Evolutionary conservation across 148 eudicot species (phyloP), one percentile per base, ranked within the genome.

Genomic region (Limonium bicolor): DNA sequence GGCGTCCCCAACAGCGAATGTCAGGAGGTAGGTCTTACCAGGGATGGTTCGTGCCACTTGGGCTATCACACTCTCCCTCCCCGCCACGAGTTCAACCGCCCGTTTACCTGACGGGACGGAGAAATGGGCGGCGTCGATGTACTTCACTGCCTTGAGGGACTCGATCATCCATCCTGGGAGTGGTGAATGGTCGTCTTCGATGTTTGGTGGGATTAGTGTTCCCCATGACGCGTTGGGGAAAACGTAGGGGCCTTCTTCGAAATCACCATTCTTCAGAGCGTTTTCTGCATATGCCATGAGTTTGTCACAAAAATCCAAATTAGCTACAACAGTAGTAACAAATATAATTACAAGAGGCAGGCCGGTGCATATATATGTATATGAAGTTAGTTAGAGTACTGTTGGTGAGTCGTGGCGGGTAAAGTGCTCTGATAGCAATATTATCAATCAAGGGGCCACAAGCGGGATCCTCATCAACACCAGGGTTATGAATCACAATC

Each of bases 91-190:
- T 71, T 86, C 96, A 2, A 86, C 54, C 13, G 94, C 96, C 2
- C 94, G 62, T 10, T 22, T 63, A 0, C 80, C 87, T 0, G 52
- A 29, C 17, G 96, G 96, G 1, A 86, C 96, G 0, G 74, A 61
- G 66, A 78, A 86, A 48, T 86, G 96, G 20, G 41, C 66, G 0
- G 88, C 62, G 47, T 86, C 96, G 11, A 86, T 59, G 81, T 78
- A 86, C 38, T 86, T 86, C 34, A 86, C 96, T 0, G 96, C 96
- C 55, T 86, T 86, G 9, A 86, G 66, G 32, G 96, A 86, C 41
- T 75, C 93, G 17, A 86, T 62, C 76, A 86, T 81, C 96, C 96
- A 86, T 1, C 83, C 96, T 0, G 96, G 96, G 2, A 86, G 69
- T 0, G 96, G 93, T 0, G 87, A 82, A 64, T 86, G 86, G 23